phyloP scores from a whole-genome alignment of 164 flowering plant species.

The Magnolia sinica region DNA sequence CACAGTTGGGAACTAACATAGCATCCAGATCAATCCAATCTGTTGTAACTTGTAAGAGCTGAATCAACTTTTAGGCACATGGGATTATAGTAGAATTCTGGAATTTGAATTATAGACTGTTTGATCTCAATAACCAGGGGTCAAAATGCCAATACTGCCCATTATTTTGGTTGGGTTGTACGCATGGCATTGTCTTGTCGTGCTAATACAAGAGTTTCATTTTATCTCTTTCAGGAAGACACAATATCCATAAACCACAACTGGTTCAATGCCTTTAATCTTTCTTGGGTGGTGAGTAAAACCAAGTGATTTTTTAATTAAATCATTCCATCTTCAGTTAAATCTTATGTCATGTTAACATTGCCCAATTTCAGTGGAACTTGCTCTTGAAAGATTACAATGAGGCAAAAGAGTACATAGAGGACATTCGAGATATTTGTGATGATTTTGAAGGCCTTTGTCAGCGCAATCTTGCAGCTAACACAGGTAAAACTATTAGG shows the following conservation, averaged over 20 bases:
- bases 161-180: background rate
- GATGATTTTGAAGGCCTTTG: slow-evolving; percentile 96
- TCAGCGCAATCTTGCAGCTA: slow-evolving; percentile 92
- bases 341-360: background rate
- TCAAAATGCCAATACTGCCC: background rate
- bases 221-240: slow-evolving; percentile 57
- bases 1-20: no score
- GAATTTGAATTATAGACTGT: no score
- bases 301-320: background rate
- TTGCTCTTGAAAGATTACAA: slow-evolving; percentile 69
- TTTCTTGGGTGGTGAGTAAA: slow-evolving; percentile 79
- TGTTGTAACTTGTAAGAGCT: no score
- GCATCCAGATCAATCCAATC: no score
- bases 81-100: no score
- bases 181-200: background rate
- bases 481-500: slow-evolving; percentile 55
- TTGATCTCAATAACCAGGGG: no score
- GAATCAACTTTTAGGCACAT: no score
- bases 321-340: background rate
- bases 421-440: slow-evolving; percentile 86
- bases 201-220: background rate
- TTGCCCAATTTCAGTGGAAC: slow-evolving; percentile 57
- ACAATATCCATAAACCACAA: slow-evolving; percentile 92
- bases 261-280: slow-evolving; percentile 87
- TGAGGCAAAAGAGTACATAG: slow-evolving; percentile 87